Percentiles rank a stretch among this genome's conserved stretches.
Conservation (phyloP, 768 basidiomycete species). For the Pulveroboletus sp. region DNA sequence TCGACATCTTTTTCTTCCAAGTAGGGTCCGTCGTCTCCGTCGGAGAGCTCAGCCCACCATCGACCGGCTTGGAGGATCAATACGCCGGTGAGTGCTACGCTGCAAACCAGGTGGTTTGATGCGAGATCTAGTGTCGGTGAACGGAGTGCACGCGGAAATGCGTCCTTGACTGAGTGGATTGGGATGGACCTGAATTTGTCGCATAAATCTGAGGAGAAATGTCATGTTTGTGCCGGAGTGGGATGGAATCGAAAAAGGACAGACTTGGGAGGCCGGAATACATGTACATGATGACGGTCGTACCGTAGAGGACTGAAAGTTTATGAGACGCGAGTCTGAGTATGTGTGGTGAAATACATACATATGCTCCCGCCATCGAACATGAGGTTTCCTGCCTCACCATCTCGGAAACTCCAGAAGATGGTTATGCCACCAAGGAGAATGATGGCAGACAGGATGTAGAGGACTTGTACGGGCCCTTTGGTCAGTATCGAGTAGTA, state of each 20-base stretch:
- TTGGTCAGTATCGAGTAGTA: slow-evolving; percentile 80
- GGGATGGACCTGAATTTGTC: slow-evolving; percentile 59
- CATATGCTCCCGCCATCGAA: slow-evolving; percentile 89
- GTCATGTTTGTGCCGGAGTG: slow-evolving; percentile 5
- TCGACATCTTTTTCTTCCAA: slow-evolving; percentile 28
- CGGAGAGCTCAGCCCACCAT: slow-evolving; percentile 78
- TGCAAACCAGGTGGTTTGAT: slow-evolving; percentile 79
- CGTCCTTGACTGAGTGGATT: slow-evolving; percentile 44
- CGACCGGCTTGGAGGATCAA: slow-evolving; percentile 78
- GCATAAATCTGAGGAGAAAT: slow-evolving; percentile 43
- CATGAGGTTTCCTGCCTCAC: slow-evolving; percentile 81
- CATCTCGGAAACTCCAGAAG: slow-evolving; percentile 74
- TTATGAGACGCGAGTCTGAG: not conserved
- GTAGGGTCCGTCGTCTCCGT: slow-evolving; percentile 49
- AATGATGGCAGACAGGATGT: slow-evolving; percentile 54
- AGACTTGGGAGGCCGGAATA: slow-evolving; percentile 78
- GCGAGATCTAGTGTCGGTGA: slow-evolving; percentile 72
- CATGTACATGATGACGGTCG: slow-evolving; percentile 66
- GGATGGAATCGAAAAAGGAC: slow-evolving; percentile 24
- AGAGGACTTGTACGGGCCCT: slow-evolving; percentile 53
- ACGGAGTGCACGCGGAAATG: slow-evolving; percentile 62
- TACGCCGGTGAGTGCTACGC: slow-evolving; percentile 85
- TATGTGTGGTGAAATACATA: slow-evolving; percentile 35
- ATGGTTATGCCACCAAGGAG: slow-evolving; percentile 61
- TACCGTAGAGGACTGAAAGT: slow-evolving; percentile 65